Evolutionary conservation across 2,329 filamentous ascomycete species (phyloP), one percentile per base, ranked within the genome.

Genomic region (Aplosporella prunicola): DNA sequence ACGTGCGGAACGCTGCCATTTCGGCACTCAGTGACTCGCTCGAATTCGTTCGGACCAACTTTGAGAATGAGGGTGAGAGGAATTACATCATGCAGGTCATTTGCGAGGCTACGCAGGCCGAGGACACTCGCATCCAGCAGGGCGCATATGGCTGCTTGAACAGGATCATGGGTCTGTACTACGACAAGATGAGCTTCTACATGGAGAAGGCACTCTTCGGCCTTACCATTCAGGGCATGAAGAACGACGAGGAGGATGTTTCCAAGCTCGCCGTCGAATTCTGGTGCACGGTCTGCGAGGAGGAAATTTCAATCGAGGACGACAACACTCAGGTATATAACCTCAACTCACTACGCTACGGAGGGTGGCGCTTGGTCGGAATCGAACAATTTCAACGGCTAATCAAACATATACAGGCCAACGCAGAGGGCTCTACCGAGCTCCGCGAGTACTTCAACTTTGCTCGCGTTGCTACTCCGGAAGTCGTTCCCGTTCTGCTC

Each of bases 31-130:
- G 88, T 52, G 91, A 98, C 64, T 95, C 89, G 25, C 80, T 96
- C 43, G 91, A 98, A 63, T 98, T 98, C 56, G 89, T 98, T 41
- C 78, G 87, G 48, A 93, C 86, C 66, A 98, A 98, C 69, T 98
- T 98, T 64, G 93, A 95, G 66, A 91, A 96, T 55, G 91, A 98
- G 65, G 91, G 89, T 53, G 91, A 98, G 72, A 81, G 91, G 50
- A 98, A 98, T 69, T 98, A 96, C 71, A 98, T 98, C 57, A 98
- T 98, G 91, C 91, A 98, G 69, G 91, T 98, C 48, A 86, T 98
- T 54, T 98, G 91, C 67, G 91, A 98, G 70, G 91, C 91, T 51
- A 98, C 91, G 39, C 91, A 98, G 67, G 87, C 89, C 51, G 73
- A 82, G 1, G 91, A 98, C 62, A 76, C 75, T 42, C 78, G 87